Percentiles rank a stretch among this genome's conserved stretches.
Evolutionary conservation across 2,329 filamentous ascomycete genomes (phyloP).

Genomic region (Colletotrichum sp.): DNA sequence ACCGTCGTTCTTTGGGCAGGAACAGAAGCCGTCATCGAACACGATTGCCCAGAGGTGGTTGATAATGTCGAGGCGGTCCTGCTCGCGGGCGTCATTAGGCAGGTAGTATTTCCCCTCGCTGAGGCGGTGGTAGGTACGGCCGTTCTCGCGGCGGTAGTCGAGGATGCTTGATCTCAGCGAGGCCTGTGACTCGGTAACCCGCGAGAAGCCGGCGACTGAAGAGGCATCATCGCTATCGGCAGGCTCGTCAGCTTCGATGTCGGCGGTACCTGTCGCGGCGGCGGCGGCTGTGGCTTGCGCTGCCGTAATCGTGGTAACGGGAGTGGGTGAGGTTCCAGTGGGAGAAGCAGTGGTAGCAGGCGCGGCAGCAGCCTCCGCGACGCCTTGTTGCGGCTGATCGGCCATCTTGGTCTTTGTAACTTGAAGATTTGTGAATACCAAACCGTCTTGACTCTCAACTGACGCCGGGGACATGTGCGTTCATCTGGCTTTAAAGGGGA

Average conservation of each 20-base stretch:
- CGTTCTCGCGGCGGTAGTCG: conserved; percentile 1
- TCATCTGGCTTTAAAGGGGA: neutral
- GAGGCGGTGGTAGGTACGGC: neutral
- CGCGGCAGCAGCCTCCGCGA: too few relatives aligned
- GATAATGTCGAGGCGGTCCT: conserved; percentile 30
- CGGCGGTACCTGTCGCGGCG: accelerated
- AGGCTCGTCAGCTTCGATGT: accelerated
- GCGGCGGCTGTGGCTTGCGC: neutral
- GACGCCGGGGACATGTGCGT: too few relatives aligned
- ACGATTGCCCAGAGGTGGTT: conserved; percentile 38
- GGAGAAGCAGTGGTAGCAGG: too few relatives aligned
- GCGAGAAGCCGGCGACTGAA: neutral
- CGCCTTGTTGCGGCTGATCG: neutral
- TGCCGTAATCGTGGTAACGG: neutral
- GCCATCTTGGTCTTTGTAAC: neutral
- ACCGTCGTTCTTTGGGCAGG: conserved; percentile 25
- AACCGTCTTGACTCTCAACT: too few relatives aligned
- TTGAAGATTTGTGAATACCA: too few relatives aligned
- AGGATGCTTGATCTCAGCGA: neutral
- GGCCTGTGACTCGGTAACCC: accelerated
- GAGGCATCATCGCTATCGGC: neutral
- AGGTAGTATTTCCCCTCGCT: conserved; percentile 29
- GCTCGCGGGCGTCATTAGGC: conserved; percentile 24
- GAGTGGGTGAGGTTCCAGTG: too few relatives aligned
- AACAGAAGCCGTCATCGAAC: conserved; percentile 30